Evolutionary conservation across 441 rosid genomes (phyloP), one percentile per base, ranked within the genome.

Genomic region (Euphorbia celastroides): DNA sequence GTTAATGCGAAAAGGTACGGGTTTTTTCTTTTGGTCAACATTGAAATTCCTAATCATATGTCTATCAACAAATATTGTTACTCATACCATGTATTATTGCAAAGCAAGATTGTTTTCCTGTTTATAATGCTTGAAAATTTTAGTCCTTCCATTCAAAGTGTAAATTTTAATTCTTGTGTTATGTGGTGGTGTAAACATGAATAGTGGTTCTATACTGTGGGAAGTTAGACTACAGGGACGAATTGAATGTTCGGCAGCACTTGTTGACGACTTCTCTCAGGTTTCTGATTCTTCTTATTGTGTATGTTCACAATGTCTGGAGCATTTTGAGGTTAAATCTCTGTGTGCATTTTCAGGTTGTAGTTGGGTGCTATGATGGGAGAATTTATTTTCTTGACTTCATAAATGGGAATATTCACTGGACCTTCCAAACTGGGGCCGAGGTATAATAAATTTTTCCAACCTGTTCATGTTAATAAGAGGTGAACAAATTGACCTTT

Each of bases 321-420:
- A 54, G 62, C 60, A 60, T 59, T 59, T 58, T 26, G 58, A 22
- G 23, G 69, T 41, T 57, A 58, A 64, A 17, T 44, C 67, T 71
- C 71, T 41, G 20, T 41, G 28, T 57, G 60, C 57, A 25, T 66
- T 56, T 55, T 63, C 80, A 89, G 99, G 89, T 93, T 62, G 93
- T 88, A 36, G 83, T 93, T 70, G 99, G 99, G 72, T 91, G 97
- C 87, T 91, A 93, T 69, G 75, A 73, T 67, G 96, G 96, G 71
- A 85, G 84, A 64, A 72, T 93, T 64, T 91, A 93, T 74, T 89
- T 93, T 77, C 79, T 93, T 67, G 87, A 93, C 70, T 83, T 83
- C 77, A 72, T 72, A 59, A 83, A 61, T 38, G 99, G 99, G 62
- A 71, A 75, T 72, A 73, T 84, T 60, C 71, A 78, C 71, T 91